phyloP scores from a whole-genome alignment of 192 early-diverging fungal genomes.

The Allomyces macrogynus region DNA sequence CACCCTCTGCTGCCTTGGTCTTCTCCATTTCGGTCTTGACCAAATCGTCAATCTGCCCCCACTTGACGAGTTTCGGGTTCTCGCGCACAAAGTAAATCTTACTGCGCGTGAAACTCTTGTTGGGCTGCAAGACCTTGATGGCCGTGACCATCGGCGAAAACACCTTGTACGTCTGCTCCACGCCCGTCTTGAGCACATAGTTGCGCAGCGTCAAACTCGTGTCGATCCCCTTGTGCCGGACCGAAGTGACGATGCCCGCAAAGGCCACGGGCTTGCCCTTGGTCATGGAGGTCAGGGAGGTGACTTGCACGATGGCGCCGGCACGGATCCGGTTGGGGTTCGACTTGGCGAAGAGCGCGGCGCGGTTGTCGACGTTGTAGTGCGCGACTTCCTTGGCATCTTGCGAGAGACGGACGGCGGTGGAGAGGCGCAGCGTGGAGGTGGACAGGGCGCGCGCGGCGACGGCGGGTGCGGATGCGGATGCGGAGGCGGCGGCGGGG shows the following conservation, averaged over 20 bases:
- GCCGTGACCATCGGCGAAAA: conserved; percentile 58
- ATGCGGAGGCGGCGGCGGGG: too few species aligned
- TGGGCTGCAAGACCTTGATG: conserved; percentile 44
- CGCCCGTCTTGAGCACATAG: conserved; percentile 50
- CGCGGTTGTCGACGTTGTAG: conserved; percentile 30
- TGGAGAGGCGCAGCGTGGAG: not conserved
- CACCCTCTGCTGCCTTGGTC: not conserved
- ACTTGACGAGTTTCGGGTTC: conserved; percentile 18
- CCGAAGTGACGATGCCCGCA: conserved; percentile 50
- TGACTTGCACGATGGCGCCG: conserved; percentile 47
- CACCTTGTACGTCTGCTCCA: conserved; percentile 49
- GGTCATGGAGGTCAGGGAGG: conserved; percentile 35
- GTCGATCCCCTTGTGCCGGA: conserved; percentile 48
- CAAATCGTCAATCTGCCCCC: not conserved
- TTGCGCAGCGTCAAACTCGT: conserved; percentile 61
- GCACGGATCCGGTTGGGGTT: conserved; percentile 29
- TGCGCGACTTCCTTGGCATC: conserved; percentile 27
- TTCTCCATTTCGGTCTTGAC: not conserved
- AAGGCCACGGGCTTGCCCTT: conserved; percentile 32
- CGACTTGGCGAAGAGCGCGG: conserved; percentile 37
- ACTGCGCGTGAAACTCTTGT: conserved; percentile 38
- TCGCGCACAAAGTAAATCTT: conserved; percentile 61
- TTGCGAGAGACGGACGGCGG: not conserved
- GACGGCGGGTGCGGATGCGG: too few species aligned
- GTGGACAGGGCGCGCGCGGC: too few species aligned